Evolutionary conservation across 2,329 filamentous ascomycete species (phyloP).

Genomic region (Phoma sp.): DNA sequence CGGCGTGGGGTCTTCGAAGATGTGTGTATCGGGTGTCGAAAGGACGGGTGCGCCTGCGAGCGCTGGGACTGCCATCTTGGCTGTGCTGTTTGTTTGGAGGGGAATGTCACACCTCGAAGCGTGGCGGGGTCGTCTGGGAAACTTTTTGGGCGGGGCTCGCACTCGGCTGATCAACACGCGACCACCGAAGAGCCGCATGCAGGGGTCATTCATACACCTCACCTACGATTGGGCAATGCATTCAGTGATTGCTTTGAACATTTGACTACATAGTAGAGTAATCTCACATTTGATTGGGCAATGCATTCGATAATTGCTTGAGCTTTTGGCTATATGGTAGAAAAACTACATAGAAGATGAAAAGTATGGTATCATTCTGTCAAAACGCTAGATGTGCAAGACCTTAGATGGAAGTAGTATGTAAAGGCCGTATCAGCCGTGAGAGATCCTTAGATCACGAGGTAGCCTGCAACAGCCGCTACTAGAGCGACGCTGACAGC

Average conservation of each 20-base stretch:
- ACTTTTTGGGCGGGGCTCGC: slow-evolving; percentile 10
- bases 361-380: slow-evolving; percentile 10
- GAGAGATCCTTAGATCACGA: slow-evolving; percentile 20
- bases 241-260: neutral
- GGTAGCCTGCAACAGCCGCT: slow-evolving; percentile 24
- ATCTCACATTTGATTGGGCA: neutral
- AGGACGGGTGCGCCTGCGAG: slow-evolving; percentile 61
- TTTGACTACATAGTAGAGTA: neutral
- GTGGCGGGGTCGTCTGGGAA: slow-evolving; percentile 6
- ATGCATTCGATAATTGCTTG: neutral
- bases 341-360: slow-evolving; percentile 1
- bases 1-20: slow-evolving; percentile 63
- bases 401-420: neutral
- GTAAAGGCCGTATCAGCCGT: neutral
- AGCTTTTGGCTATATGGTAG: no score
- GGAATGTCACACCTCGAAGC: neutral
- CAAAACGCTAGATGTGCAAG: slow-evolving; percentile 9
- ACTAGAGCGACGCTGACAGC: slow-evolving; percentile 27
- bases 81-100: slow-evolving; percentile 10
- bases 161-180: slow-evolving; percentile 7
- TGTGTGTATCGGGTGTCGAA: slow-evolving; percentile 68
- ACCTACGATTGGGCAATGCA: neutral
- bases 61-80: slow-evolving; percentile 36
- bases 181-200: slow-evolving; percentile 10
- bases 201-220: neutral